Conservation (phyloP, 2,329 filamentous ascomycete species). For the Penicillium hesseltinei region DNA sequence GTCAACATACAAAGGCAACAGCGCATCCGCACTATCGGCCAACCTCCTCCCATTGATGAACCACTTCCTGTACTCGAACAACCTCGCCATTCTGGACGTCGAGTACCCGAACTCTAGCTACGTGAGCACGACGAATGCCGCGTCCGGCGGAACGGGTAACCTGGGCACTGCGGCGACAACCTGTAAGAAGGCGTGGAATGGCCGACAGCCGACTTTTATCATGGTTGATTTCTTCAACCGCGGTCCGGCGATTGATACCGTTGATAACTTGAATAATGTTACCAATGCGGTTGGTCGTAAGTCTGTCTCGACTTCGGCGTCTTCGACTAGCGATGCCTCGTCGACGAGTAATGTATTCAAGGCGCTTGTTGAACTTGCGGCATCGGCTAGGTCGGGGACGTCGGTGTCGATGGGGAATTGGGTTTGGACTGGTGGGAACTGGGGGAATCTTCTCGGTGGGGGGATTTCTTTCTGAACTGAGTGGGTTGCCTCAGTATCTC, state of each 20-base stretch:
- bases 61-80: slow-evolving; percentile 68
- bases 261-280: slow-evolving; percentile 66
- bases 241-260: slow-evolving; percentile 66
- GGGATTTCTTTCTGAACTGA: slow-evolving; percentile 35
- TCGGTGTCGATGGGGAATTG: slow-evolving; percentile 43
- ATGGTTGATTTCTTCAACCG: slow-evolving; percentile 79
- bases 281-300: slow-evolving; percentile 45
- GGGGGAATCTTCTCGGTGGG: slow-evolving; percentile 41
- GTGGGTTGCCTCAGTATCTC: background rate
- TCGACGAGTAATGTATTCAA: slow-evolving; percentile 39
- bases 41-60: slow-evolving; percentile 72
- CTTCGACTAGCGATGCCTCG: slow-evolving; percentile 26
- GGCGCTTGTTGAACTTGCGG: slow-evolving; percentile 39
- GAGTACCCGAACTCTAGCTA: slow-evolving; percentile 60
- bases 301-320: slow-evolving; percentile 29
- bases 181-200: slow-evolving; percentile 58
- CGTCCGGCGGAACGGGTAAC: slow-evolving; percentile 55
- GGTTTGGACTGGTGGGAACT: slow-evolving; percentile 46
- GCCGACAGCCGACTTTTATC: slow-evolving; percentile 66
- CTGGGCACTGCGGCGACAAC: slow-evolving; percentile 48
- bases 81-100: slow-evolving; percentile 51
- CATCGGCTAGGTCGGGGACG: slow-evolving; percentile 37
- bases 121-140: slow-evolving; percentile 64
- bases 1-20: slow-evolving; percentile 48
- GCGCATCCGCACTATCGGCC: slow-evolving; percentile 52